Percentiles rank a stretch among this genome's conserved stretches.
Conservation (phyloP, 257 asterid genomes). For the Nicotiana noctiflora region DNA sequence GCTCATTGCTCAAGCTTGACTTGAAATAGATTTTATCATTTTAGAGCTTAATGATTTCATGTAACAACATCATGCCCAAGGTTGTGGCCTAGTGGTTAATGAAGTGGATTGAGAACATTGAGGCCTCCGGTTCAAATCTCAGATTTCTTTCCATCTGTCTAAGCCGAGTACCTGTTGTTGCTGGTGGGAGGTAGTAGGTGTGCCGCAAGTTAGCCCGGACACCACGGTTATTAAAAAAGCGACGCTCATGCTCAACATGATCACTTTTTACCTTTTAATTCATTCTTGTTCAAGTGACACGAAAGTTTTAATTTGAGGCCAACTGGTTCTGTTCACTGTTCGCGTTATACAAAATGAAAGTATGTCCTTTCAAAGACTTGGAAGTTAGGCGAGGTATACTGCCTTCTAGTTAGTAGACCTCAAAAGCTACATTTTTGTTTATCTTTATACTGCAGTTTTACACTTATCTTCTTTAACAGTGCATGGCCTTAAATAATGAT, state of each 20-base stretch:
- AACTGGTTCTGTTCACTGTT: not conserved
- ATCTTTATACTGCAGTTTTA: no score
- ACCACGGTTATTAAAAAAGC: no score
- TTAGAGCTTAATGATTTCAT: slow-evolving; percentile 3
- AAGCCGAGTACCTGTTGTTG: no score
- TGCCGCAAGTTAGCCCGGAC: no score
- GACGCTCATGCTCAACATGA: not conserved
- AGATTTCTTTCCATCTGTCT: no score
- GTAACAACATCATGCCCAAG: no score
- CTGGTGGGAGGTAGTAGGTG: no score
- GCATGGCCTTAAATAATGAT: no score
- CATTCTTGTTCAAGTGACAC: not conserved
- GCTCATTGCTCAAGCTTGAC: not conserved
- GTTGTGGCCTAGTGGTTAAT: no score
- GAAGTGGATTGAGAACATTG: no score
- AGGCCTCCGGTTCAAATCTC: no score
- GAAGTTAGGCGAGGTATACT: not conserved
- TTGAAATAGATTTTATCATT: not conserved
- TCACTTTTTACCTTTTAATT: not conserved
- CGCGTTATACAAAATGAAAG: not conserved
- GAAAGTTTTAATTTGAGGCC: not conserved
- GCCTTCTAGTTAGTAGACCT: not conserved
- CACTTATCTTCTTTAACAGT: no score
- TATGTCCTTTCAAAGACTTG: not conserved
- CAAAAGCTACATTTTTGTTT: not conserved